A percentile compares a stretch with the other conserved stretches of the same genome.
phyloP scores from a whole-genome alignment of 2,329 filamentous ascomycete genomes.

The Conoideocrella luteorostrata region DNA sequence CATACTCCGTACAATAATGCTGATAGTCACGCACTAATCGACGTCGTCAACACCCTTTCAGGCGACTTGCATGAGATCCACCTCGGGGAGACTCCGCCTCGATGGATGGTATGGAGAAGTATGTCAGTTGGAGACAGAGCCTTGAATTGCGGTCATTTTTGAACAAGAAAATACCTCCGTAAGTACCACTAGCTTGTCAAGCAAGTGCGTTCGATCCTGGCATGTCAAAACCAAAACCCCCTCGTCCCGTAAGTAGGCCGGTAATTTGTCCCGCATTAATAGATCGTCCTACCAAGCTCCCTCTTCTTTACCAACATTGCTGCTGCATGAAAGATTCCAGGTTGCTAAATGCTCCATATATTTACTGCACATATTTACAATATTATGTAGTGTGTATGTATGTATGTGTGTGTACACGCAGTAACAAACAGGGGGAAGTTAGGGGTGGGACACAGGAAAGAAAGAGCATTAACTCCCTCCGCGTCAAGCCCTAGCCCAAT shows the following conservation, averaged over 20 bases:
- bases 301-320: not conserved
- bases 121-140: too few species aligned
- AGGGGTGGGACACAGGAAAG: too few species aligned
- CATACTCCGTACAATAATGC: not conserved
- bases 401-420: too few species aligned
- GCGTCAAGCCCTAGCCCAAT: not conserved
- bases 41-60: slow-evolving; percentile 2
- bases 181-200: too few species aligned
- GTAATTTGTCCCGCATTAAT: slow-evolving; percentile 3
- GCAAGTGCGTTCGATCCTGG: too few species aligned
- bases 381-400: too few species aligned
- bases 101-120: not conserved
- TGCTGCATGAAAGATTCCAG: not conserved
- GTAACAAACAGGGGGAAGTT: too few species aligned
- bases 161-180: not conserved
- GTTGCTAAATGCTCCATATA: not conserved
- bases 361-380: not conserved
- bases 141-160: too few species aligned
- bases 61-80: slow-evolving; percentile 7
- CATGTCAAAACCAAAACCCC: too few species aligned
- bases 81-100: slow-evolving; percentile 4
- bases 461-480: too few species aligned
- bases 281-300: slow-evolving; percentile 5
- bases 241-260: slow-evolving; percentile 2
- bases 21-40: not conserved